Conservation (phyloP, 768 basidiomycete species). For the Serpula lacrymans region DNA sequence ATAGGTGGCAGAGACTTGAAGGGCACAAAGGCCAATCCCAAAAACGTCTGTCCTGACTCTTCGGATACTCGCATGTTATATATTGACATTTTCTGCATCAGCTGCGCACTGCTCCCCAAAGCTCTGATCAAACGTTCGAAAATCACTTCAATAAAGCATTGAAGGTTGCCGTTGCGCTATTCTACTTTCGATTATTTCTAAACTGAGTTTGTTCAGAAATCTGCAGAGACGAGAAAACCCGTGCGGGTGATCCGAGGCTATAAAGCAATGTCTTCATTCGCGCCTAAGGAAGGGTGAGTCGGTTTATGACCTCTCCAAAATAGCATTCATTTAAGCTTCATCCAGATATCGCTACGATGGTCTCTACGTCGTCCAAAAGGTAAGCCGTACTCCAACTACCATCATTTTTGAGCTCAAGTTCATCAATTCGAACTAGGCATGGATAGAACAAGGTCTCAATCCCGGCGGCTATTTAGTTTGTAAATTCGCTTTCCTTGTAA, state of each 20-base stretch:
- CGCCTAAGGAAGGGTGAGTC: conserved; percentile 71
- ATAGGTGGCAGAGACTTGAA: conserved; percentile 81
- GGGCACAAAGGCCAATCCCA: conserved; percentile 77
- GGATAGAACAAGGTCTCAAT: conserved; percentile 72
- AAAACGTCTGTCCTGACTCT: conserved; percentile 57
- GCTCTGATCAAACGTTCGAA: conserved; percentile 78
- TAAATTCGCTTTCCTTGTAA: conserved; percentile 80
- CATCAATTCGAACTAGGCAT: conserved; percentile 45
- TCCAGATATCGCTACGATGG: conserved; percentile 88
- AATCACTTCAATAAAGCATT: conserved; percentile 68
- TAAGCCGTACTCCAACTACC: conserved; percentile 16
- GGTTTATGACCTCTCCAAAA: not conserved
- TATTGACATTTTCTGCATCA: conserved; percentile 22
- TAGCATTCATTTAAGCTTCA: not conserved
- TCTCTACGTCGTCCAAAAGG: conserved; percentile 76
- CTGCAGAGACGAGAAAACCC: conserved; percentile 77
- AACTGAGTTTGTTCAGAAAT: conserved; percentile 42
- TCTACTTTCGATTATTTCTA: not conserved
- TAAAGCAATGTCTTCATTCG: conserved; percentile 70
- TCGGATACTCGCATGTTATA: not conserved
- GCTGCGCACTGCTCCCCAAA: conserved; percentile 89
- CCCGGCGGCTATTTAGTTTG: conserved; percentile 73
- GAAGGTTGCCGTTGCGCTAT: conserved; percentile 35
- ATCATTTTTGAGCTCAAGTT: not conserved
- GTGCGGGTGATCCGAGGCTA: conserved; percentile 86